A percentile compares a stretch with the other conserved stretches of the same genome.
phyloP scores from a whole-genome alignment of 2,329 filamentous ascomycete genomes.

The Stemphylium lycopersici region DNA sequence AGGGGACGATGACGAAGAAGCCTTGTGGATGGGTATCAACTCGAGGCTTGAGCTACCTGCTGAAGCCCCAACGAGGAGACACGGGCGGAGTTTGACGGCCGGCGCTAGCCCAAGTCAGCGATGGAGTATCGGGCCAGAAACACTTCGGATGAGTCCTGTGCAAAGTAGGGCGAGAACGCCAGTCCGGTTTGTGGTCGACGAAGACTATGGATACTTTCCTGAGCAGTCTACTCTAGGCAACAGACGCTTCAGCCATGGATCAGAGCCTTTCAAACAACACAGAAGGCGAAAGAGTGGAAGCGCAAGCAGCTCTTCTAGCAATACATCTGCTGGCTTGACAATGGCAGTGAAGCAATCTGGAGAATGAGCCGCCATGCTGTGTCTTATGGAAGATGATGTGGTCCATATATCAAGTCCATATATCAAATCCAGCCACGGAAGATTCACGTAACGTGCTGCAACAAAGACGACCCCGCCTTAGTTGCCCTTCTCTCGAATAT shows the following conservation, averaged over 20 bases:
- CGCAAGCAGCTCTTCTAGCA: slow-evolving; percentile 31
- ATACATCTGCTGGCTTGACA: slow-evolving; percentile 15
- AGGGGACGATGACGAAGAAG: slow-evolving; percentile 51
- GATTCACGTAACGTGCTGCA: too few relatives aligned
- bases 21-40: slow-evolving; percentile 54
- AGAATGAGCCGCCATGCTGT: slow-evolving; percentile 5
- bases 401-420: neutral
- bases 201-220: slow-evolving; percentile 37
- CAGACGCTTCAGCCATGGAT: slow-evolving; percentile 26
- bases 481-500: too few relatives aligned
- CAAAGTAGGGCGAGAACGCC: slow-evolving; percentile 47
- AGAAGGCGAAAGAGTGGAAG: slow-evolving; percentile 35
- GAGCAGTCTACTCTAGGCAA: slow-evolving; percentile 20
- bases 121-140: slow-evolving; percentile 42
- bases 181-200: slow-evolving; percentile 21
- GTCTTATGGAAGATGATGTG: neutral
- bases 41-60: slow-evolving; percentile 49
- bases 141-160: slow-evolving; percentile 47
- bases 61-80: slow-evolving; percentile 34
- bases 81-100: slow-evolving; percentile 42
- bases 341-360: slow-evolving; percentile 18
- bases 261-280: slow-evolving; percentile 31
- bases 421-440: too few relatives aligned
- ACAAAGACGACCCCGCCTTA: too few relatives aligned
- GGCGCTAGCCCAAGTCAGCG: slow-evolving; percentile 36